Conservation (phyloP, 148 eudicot species). For the Euryodendron excelsum region DNA sequence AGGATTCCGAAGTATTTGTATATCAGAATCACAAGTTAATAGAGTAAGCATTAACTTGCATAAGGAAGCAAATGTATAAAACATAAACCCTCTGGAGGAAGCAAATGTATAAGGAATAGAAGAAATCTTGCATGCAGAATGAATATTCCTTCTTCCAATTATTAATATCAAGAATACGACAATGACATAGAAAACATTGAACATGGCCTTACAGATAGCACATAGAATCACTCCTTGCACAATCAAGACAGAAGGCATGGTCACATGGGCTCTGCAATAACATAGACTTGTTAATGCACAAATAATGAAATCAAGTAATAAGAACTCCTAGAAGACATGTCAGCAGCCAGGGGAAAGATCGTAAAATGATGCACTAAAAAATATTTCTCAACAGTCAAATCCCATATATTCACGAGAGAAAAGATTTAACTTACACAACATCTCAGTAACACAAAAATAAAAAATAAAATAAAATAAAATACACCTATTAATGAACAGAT, state of each 20-base stretch:
- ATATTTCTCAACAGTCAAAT: not conserved
- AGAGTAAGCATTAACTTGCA: not conserved
- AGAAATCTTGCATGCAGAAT: not conserved
- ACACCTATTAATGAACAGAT: not conserved
- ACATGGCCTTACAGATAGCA: conserved; percentile 80
- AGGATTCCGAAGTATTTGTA: not conserved
- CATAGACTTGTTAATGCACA: conserved; percentile 17
- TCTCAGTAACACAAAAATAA: too few species aligned
- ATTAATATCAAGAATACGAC: not conserved
- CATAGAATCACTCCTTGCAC: conserved; percentile 96
- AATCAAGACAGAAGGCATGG: conserved; percentile 95
- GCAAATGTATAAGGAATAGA: not conserved
- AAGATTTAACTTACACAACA: too few species aligned
- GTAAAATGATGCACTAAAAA: not conserved
- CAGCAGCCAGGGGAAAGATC: not conserved
- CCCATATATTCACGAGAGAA: not conserved
- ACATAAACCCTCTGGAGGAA: not conserved
- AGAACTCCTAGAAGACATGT: not conserved
- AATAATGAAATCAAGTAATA: not conserved
- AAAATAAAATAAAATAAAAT: not conserved
- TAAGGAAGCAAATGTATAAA: not conserved
- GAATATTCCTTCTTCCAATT: not conserved
- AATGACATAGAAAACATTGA: not conserved
- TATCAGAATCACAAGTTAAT: not conserved
- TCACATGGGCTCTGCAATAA: conserved; percentile 96